Percentiles rank a stretch among this genome's conserved stretches.
Evolutionary conservation across 2,329 filamentous ascomycete species (phyloP).

Genomic region (Phialocephala sp.): DNA sequence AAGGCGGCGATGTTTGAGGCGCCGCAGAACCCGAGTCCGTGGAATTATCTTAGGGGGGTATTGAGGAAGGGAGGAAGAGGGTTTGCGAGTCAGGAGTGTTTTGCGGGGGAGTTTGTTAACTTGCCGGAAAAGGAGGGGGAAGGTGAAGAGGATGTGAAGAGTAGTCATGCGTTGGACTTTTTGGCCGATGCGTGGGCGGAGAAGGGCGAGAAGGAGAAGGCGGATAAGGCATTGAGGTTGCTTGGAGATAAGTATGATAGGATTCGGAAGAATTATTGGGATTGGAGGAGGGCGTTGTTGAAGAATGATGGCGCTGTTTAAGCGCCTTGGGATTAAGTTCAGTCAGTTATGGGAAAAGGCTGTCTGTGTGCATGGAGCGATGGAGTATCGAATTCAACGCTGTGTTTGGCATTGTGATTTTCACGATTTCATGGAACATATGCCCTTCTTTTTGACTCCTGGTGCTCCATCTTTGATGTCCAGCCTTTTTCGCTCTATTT

Average conservation of each 20-base stretch:
- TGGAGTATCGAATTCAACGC: background rate
- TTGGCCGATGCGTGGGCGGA: slow-evolving; percentile 69
- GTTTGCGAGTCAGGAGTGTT: slow-evolving; percentile 53
- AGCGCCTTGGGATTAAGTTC: background rate
- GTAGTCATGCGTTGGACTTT: slow-evolving; percentile 73
- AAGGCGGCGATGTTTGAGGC: slow-evolving; percentile 76
- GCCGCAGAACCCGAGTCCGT: slow-evolving; percentile 92
- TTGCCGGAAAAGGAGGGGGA: slow-evolving; percentile 46
- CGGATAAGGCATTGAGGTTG: slow-evolving; percentile 72
- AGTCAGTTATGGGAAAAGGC: background rate
- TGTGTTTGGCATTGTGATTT: no score
- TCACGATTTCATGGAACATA: background rate
- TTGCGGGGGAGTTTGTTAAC: slow-evolving; percentile 58
- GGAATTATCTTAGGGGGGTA: slow-evolving; percentile 88
- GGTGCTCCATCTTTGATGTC: no score
- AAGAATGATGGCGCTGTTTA: slow-evolving; percentile 17
- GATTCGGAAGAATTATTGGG: slow-evolving; percentile 91
- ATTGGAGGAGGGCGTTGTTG: slow-evolving; percentile 61
- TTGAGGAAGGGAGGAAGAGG: slow-evolving; percentile 67
- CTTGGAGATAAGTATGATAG: slow-evolving; percentile 89
- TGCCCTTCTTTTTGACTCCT: background rate
- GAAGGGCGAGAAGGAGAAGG: slow-evolving; percentile 63
- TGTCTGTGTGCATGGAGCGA: background rate
- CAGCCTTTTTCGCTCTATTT: no score
- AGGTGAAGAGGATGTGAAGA: slow-evolving; percentile 58